Evolutionary conservation across 2,329 filamentous ascomycete species (phyloP).

Genomic region (Akanthomyces dipterigenus): DNA sequence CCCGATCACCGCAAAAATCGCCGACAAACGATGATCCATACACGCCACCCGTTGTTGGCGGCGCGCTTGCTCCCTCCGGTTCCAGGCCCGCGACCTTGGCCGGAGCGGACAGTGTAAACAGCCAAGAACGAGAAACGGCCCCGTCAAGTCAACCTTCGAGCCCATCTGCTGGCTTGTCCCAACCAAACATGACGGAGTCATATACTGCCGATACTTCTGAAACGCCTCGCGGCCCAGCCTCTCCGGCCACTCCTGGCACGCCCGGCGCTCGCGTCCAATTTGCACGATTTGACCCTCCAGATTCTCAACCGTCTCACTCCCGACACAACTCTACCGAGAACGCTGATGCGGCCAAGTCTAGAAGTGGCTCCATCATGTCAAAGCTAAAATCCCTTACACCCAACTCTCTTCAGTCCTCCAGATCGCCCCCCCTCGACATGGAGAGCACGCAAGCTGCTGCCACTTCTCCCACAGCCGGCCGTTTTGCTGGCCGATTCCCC

Average conservation of each 20-base stretch:
- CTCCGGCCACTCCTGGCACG: conserved; percentile 33
- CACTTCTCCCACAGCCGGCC: conserved; percentile 36
- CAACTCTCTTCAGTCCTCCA: conserved; percentile 40
- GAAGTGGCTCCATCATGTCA: conserved; percentile 63
- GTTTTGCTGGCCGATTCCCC: conserved; percentile 40
- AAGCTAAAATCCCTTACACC: conserved; percentile 69
- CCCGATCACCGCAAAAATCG: conserved; percentile 11
- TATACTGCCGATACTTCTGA: conserved; percentile 23
- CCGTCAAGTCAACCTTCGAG: neutral
- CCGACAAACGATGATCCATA: conserved; percentile 17
- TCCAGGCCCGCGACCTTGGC: neutral
- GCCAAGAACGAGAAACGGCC: neutral
- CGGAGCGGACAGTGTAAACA: neutral
- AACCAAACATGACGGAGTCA: neutral
- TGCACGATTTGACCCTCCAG: conserved; percentile 47
- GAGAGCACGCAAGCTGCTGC: conserved; percentile 36
- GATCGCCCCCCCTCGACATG: conserved; percentile 29
- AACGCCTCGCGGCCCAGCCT: neutral
- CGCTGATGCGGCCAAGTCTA: conserved; percentile 53
- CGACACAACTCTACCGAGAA: conserved; percentile 62
- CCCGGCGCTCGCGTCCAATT: conserved; percentile 59
- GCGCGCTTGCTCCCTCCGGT: conserved; percentile 22
- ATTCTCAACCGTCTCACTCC: conserved; percentile 44
- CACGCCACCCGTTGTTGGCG: conserved; percentile 30
- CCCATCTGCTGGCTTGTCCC: neutral